Conservation (phyloP, 2,329 filamentous ascomycete species). For the Colletotrichum cordylinicola region DNA sequence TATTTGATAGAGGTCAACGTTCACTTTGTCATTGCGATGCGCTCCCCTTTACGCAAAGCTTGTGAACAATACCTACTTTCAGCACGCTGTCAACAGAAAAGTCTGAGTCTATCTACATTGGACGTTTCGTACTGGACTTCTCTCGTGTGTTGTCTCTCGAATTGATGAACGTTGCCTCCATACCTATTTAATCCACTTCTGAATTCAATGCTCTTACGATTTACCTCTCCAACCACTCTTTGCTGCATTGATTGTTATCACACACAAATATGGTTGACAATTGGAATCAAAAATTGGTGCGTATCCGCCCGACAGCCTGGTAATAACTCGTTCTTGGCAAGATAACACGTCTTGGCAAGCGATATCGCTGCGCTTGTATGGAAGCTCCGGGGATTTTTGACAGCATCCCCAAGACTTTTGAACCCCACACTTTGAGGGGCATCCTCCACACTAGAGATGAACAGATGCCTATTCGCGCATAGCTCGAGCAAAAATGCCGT, state of each 20-base stretch:
- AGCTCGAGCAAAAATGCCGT: neutral
- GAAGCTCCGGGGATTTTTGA: neutral
- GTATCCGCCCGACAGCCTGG: neutral
- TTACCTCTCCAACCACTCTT: neutral
- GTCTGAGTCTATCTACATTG: neutral
- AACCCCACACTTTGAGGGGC: constrained; percentile 13
- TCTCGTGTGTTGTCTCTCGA: neutral
- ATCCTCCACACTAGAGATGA: neutral
- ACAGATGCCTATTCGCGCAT: constrained; percentile 17
- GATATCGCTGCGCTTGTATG: neutral
- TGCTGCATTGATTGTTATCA: neutral
- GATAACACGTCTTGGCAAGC: constrained; percentile 17
- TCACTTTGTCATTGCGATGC: neutral
- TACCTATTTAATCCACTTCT: neutral
- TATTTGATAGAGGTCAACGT: neutral
- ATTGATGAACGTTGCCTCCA: neutral
- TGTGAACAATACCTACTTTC: neutral
- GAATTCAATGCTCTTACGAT: too few species aligned
- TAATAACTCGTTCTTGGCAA: neutral
- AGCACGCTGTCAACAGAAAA: neutral
- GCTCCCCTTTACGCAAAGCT: neutral
- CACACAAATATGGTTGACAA: neutral
- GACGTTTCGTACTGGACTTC: neutral
- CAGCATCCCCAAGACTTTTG: neutral
- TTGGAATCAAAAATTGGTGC: neutral